Percentiles rank a stretch among this genome's conserved stretches.
Evolutionary conservation across 257 asterid genomes (phyloP).

Genomic region (Solanum appendiculatum): DNA sequence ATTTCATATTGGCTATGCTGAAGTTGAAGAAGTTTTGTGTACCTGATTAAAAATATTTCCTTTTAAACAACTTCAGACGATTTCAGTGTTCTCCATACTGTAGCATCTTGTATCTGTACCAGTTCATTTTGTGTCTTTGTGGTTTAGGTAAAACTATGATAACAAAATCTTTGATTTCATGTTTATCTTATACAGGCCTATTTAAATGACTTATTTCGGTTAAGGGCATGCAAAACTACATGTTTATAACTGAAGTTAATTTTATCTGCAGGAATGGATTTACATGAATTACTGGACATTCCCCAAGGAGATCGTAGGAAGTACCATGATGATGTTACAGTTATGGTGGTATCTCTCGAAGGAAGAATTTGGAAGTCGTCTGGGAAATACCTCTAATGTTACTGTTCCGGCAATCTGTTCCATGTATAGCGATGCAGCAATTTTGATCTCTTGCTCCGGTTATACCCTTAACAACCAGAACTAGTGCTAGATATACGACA

Average conservation of each 20-base stretch:
- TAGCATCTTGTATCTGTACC: not conserved
- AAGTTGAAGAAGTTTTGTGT: not conserved
- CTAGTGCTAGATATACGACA: not conserved
- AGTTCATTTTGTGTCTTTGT: not conserved
- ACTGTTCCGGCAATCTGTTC: not conserved
- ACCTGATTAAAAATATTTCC: not conserved
- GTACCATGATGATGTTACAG: slow-evolving; percentile 18
- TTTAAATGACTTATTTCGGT: not conserved
- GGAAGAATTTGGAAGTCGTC: slow-evolving; percentile 19
- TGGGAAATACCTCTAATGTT: slow-evolving; percentile 1
- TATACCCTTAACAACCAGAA: not conserved
- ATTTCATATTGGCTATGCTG: not conserved
- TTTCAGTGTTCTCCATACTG: not conserved
- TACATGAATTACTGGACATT: slow-evolving; percentile 15
- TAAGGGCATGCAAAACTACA: not conserved
- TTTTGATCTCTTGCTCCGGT: not conserved
- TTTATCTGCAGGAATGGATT: slow-evolving; percentile 12
- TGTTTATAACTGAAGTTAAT: not conserved
- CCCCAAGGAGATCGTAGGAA: slow-evolving; percentile 16
- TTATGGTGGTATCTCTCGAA: slow-evolving; percentile 17
- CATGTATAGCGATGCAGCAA: not conserved
- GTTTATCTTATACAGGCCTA: not conserved
- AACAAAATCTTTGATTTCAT: not conserved
- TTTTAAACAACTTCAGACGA: not conserved
- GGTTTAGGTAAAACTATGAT: not conserved